Evolutionary conservation across 2,329 filamentous ascomycete genomes (phyloP).

Genomic region (Tolypocladium ophioglossoides): DNA sequence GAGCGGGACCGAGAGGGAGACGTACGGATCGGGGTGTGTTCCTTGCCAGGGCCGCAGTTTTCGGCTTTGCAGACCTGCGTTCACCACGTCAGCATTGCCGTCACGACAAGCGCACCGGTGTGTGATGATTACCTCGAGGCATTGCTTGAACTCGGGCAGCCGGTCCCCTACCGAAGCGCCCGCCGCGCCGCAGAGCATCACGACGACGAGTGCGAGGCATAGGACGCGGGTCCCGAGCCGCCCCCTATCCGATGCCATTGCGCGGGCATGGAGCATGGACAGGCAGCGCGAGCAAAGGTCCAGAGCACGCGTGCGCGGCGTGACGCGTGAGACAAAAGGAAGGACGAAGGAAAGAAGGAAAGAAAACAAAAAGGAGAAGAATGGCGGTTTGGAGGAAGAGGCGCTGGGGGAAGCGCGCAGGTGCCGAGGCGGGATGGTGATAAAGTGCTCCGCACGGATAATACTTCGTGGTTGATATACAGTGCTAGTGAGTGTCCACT

Average conservation of each 20-base stretch:
- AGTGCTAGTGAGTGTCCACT: background rate
- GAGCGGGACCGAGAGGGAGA: conserved; percentile 6
- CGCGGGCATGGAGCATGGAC: conserved; percentile 24
- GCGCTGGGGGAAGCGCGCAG: no score
- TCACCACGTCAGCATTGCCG: conserved; percentile 4
- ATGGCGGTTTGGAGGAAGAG: background rate
- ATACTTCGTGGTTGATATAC: no score
- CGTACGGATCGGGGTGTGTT: conserved; percentile 59
- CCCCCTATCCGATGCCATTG: conserved; percentile 21
- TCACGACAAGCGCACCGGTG: background rate
- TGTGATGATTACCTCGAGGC: conserved; percentile 54
- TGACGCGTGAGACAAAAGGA: background rate
- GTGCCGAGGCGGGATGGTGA: no score
- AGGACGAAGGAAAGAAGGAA: background rate
- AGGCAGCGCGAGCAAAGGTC: background rate
- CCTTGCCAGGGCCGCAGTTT: conserved; percentile 61
- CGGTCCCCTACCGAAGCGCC: conserved; percentile 73
- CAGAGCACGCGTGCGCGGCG: background rate
- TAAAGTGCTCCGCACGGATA: background rate
- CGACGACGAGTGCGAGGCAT: conserved; percentile 22
- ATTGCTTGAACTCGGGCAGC: conserved; percentile 78
- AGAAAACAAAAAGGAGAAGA: background rate
- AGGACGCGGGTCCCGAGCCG: conserved; percentile 20
- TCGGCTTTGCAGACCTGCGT: conserved; percentile 66
- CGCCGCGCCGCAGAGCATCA: conserved; percentile 32